Evolutionary conservation across 2,329 filamentous ascomycete species (phyloP), one percentile per base, ranked within the genome.

Genomic region (Leptoxyphium fumago): DNA sequence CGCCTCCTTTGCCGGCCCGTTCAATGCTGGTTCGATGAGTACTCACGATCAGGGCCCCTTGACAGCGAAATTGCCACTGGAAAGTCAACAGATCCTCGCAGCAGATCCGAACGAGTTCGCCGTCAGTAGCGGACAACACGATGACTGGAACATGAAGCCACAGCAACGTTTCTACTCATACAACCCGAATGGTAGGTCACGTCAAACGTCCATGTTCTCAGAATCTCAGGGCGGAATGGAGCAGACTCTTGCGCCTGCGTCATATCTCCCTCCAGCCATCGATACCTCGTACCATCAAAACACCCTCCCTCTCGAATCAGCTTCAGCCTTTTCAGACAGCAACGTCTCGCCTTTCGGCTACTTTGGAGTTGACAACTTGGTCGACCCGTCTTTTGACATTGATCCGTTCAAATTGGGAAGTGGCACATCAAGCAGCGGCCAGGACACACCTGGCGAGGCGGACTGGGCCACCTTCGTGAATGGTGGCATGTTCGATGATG

Each of bases 51-150:
- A 13, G 13, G 32, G 32, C 9, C 70, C 70, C 9, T 61, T 76
- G 43, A 70, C 68, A 2, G 66, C 68, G 36, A 61, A 66, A 2
- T 57, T 77, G 17, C 72, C 74, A 17, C 57, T 67, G 3, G 69
- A 77, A 50, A 64, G 71, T 1, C 72, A 75, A 54, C 69, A 72
- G 52, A 60, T 77, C 14, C 60, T 77, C 5, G 71, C 50, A 15
- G 48, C 48, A 3, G 15, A 36, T 15, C 32, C 32, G 32, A 36
- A 15, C 32, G 4, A 36, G 11, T 36, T 36, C 32, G 15, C 13
- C 9, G 11, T 36, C 13, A 15, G 32, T 15, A 9, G 15, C 32
- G 5, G 11, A 3, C 32, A 36, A 36, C 32, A 36, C 11, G 65
- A 66, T 10, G 65, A 62, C 41, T 63, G 66, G 14, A 57, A 59